Evolutionary conservation across 2,329 filamentous ascomycete genomes (phyloP), one percentile per base, ranked within the genome.

Genomic region (Geoglossum cookeanum): DNA sequence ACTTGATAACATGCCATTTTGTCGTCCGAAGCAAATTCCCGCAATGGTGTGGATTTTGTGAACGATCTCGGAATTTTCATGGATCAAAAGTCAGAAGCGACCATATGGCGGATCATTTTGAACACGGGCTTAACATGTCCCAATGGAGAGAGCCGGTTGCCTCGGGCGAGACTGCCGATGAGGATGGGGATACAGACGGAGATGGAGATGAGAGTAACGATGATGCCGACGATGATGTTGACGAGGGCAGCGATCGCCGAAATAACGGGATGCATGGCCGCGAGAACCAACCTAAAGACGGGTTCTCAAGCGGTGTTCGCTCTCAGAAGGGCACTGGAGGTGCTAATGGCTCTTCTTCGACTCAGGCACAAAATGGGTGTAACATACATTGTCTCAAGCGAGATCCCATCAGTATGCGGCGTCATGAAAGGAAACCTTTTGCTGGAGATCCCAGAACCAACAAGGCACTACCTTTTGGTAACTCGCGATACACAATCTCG

Each of bases 41-140:
- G 27, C 60, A 65, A 13, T 64, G 64, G 49, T 69, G 68, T 55
- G 68, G 68, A 6, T 69, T 69, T 60, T 69, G 68, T 56, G 61
- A 63, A 56, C 64, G 69, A 57, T 63, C 62, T 8, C 6, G 44
- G 22, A n/a, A n/a, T n/a, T 69, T 69, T 58, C 59, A 59, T 3
- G 65, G 64, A 1, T 61, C 67, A 58, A 66, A 69, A 55, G 67
- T 68, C 51, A 64, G 68, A 39, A 69, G 69, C 58, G 66, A 69
- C 44, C 68, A 69, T 42, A 67, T 69, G 48, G 42, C 59, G 58
- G 65, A 67, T 7, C 68, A 69, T 60, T 69, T 69, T 62, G 67
- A 68, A 57, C 62, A 68, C 53, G 68, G 68, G 67, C 64, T 68
- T 39, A 66, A 68, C 60, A 69, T 47, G n/a, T 4, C 44, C 6